Base-by-base conservation (phyloP, 371 early-diverging fungal genomes). In the Mortierella sp. region DNA sequence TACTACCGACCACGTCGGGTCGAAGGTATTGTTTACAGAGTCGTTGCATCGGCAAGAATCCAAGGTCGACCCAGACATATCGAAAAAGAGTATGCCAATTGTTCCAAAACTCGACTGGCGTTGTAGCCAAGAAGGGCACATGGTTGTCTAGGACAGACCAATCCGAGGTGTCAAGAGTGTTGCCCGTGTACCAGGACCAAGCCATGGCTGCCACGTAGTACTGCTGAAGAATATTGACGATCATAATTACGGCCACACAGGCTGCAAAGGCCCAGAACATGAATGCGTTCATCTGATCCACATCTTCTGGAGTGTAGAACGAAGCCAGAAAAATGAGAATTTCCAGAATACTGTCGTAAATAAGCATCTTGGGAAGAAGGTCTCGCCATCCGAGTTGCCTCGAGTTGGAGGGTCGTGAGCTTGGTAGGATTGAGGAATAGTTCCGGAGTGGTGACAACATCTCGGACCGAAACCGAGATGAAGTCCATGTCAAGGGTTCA, bases 391-490 rank as follows among this genome's bases (percentile, higher is more conserved):
- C 25, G 12, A 70, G 18, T 18, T 16, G 1, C 26, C 28, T 37
- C 37, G 37, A 14, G 0, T 23, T 15, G 25, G 46, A 12, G 21
- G 55, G 3, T 0, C 43, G 14, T n/a, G 30, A 19, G 12, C n/a
- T 7, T 4, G 46, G 26, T 19, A 37, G 48, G 11, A 51, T 64
- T 29, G 28, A 25, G 7, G 72, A 68, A 16, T 57, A 60, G 37
- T 57, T 59, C 7, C 79, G 70, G 7, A 79, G 30, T 1, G 79
- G 79, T 0, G 70, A 57, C 79, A 72, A 79, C 58, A 79, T 51
- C 48, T 79, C 79, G 14, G 58, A 21, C n/a, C 45, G 30, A 47
- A 79, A 66, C 18, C 79, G 73, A 18, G 64, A 50, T 48, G 18
- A 66, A 50, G 72, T 67, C 79, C 79, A 79, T 44, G 53, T 26